Evolutionary conservation across 306 rosid genomes (phyloP), one percentile per base, ranked within the genome.

Genomic region (Parietaria judaica): DNA sequence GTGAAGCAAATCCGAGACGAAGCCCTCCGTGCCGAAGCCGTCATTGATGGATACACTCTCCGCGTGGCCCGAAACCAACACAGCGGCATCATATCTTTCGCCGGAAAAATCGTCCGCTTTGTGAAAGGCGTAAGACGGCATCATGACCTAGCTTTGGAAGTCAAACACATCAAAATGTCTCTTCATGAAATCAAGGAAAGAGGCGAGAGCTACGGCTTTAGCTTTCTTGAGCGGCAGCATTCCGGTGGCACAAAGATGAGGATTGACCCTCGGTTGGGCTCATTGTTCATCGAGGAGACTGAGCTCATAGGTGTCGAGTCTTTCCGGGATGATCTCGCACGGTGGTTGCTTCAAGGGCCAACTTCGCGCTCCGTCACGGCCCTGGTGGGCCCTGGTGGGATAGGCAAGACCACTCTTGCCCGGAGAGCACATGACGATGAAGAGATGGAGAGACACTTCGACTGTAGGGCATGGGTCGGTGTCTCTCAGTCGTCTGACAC

Each of bases 391-490:
- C 7, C 4, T 4, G 58, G 58, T n/a, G 58, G 58, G 5, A 13
- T 54, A 1, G 58, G 58, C 34, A 54, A 34, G 41, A 31, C 58
- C n/a, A 54, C 58, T 1, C 58, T 54, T 31, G 58, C 58, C 2
- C 23, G 34, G 58, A 11, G 34, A 34, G 41, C 34, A 6, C 34
- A 54, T 34, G 58, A 34, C 41, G 52, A 5, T 15, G 36, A 8
- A 36, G 34, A 0, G 3, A 44, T 62, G n/a, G 23, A 11, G 17
- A n/a, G 11, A 36, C 7, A 12, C 8, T 70, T 71, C 23, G 55
- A 41, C 8, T 60, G 60, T 17, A n/a, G 3, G 7, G 72, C 60
- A 59, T 68, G 72, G 72, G 12, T 60, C 41, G 38, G 51, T 39
- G 55, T 64, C 4, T 64, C 64, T 34, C 15, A 14, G 8, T 49